Percentiles rank a stretch among this genome's conserved stretches.
Conservation (phyloP, 2,329 filamentous ascomycete genomes). For the Xylariaceae sp. region DNA sequence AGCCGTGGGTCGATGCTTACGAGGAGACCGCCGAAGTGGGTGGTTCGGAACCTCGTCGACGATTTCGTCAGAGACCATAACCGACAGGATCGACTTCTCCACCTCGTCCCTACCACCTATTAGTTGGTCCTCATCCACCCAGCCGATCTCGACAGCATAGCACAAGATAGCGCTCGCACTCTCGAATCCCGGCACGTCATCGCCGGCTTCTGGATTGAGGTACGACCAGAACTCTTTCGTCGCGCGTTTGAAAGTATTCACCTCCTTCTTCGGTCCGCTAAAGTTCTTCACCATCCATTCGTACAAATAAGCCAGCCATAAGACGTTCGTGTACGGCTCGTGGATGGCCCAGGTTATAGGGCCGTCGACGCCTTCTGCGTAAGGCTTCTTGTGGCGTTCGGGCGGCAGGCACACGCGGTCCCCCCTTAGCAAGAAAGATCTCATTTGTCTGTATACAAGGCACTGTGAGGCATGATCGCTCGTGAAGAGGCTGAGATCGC, state of each 20-base stretch:
- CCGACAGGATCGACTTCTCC: constrained; percentile 34
- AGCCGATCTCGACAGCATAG: constrained; percentile 55
- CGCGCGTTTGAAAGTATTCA: constrained; percentile 43
- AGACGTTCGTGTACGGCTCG: constrained; percentile 59
- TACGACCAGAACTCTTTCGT: constrained; percentile 53
- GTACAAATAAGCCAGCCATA: constrained; percentile 62
- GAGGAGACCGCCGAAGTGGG: constrained; percentile 27
- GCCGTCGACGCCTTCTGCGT: constrained; percentile 44
- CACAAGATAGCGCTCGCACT: constrained; percentile 54
- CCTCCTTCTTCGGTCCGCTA: constrained; percentile 42
- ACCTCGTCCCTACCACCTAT: constrained; percentile 35
- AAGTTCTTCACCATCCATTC: constrained; percentile 49
- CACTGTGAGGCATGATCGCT: constrained; percentile 59
- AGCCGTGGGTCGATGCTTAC: constrained; percentile 17
- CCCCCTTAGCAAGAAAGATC: constrained; percentile 51
- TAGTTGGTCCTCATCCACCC: constrained; percentile 52
- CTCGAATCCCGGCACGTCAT: constrained; percentile 47
- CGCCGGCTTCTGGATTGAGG: constrained; percentile 48
- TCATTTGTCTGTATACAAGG: constrained; percentile 59
- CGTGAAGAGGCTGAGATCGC: constrained; percentile 56
- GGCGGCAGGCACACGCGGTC: constrained; percentile 50
- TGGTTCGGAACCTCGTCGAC: constrained; percentile 14
- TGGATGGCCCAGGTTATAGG: constrained; percentile 52
- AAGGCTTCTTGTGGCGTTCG: constrained; percentile 44
- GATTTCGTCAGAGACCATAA: constrained; percentile 19